Percentiles rank a stretch among this genome's conserved stretches.
phyloP scores from a whole-genome alignment of 192 early-diverging fungal genomes.

The Martensiomyces pterosporus region DNA sequence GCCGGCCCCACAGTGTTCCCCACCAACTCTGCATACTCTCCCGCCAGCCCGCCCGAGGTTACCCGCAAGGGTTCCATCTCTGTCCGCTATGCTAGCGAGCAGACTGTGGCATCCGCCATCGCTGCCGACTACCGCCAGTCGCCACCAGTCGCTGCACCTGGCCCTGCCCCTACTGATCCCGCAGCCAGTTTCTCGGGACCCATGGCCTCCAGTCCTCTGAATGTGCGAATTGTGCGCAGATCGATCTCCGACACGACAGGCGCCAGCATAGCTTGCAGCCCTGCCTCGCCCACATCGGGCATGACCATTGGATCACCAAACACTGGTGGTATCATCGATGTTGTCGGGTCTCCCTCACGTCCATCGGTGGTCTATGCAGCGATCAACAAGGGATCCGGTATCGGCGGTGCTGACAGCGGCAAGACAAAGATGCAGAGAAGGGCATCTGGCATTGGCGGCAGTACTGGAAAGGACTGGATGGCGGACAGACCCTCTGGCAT shows the following conservation, averaged over 20 bases:
- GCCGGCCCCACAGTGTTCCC: conserved; percentile 26
- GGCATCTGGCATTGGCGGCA: conserved; percentile 23
- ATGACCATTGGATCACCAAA: conserved; percentile 24
- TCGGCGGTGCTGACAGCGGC: conserved; percentile 21
- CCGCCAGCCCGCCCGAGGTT: neutral
- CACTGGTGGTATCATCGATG: conserved; percentile 19
- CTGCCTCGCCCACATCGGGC: conserved; percentile 1
- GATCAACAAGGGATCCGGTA: conserved; percentile 7
- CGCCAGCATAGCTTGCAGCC: neutral
- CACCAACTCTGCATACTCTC: conserved; percentile 10
- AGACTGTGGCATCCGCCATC: neutral
- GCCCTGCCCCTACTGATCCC: too few species aligned
- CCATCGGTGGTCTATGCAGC: conserved; percentile 32
- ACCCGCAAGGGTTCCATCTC: neutral
- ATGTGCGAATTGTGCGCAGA: conserved; percentile 7
- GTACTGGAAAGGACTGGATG: conserved; percentile 39
- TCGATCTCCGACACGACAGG: conserved; percentile 3
- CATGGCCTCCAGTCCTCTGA: neutral
- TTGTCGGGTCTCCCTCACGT: conserved; percentile 22
- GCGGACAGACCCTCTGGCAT: conserved; percentile 39
- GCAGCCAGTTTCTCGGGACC: too few species aligned
- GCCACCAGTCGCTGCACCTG: too few species aligned
- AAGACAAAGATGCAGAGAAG: conserved; percentile 21
- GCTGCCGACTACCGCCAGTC: neutral
- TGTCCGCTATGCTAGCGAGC: neutral